Base-by-base conservation (phyloP, 1,139 yeast species). In the Saccharomycopsis hybrid region DNA sequence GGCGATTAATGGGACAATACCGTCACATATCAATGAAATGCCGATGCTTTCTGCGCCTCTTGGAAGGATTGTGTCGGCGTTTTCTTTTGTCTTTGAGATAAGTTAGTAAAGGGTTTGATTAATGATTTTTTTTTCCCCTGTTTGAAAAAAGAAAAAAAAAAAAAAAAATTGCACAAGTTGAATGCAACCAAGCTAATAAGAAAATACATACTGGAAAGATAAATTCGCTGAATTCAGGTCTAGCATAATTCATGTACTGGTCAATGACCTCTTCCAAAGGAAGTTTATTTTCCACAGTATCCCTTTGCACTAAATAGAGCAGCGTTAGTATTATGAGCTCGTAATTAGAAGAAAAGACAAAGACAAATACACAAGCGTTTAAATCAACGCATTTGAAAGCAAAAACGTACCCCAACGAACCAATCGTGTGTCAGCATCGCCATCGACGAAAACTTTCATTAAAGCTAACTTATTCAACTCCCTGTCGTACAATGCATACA, bases 371-470 rank as follows among this genome's bases (percentile, higher is more conserved):
- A 18, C 18, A 18, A 18, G 18, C 18, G 18, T 18, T 18, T 18
- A 18, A 18, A 18, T 18, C 18, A 18, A 18, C 18, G 18, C 18
- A 18, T 18, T 18, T 18, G 18, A 18, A 18, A 18, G 18, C 18
- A 18, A 18, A 18, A 18, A 18, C 18, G 18, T 18, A 18, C 18
- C 84, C 86, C 92, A 80, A 55, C 95, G 74, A 13, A 87, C 82
- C 44, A 90, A 68, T 53, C 97, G 69, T 3, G 86, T 79, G 63
- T 90, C 97, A 1, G 94, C 80, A 63, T 90, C 97, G 56, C 90
- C 77, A 58, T 86, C 94, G n/a, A 89, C 73, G 60, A 83, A 90
- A 2, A 89, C 80, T 59, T 80, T 83, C 59, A 89, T 71, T 2
- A 79, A 72, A 0, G 92, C 80, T 62, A 75, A 58, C 3, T 71